Percentiles rank a stretch among this genome's conserved stretches.
Conservation (phyloP, 2,329 filamentous ascomycete genomes). For the Pestalotiopsis sp. region DNA sequence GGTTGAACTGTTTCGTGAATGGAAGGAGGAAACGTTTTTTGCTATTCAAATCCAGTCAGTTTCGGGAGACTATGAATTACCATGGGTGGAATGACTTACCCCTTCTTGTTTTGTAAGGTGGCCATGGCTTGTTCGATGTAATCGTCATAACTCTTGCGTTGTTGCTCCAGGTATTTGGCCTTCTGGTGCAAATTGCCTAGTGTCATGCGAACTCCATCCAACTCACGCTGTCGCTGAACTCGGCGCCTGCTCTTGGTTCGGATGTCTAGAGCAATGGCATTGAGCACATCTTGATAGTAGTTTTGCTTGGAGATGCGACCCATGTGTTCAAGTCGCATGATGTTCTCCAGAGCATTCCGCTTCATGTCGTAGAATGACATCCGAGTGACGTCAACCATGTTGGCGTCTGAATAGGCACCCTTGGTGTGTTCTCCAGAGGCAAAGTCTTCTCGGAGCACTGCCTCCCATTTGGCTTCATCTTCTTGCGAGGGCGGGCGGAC, state of each 20-base stretch:
- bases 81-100: conserved; percentile 49
- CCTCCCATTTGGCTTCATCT: conserved; percentile 87
- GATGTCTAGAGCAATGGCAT: conserved; percentile 95
- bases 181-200: conserved; percentile 79
- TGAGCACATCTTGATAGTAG: conserved; percentile 96
- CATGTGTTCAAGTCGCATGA: conserved; percentile 83
- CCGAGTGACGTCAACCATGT: conserved; percentile 85
- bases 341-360: conserved; percentile 89
- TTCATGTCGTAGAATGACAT: conserved; percentile 94
- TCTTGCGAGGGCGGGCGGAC: conserved; percentile 85
- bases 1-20: conserved; percentile 98
- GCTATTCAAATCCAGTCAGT: conserved; percentile 62
- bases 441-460: conserved; percentile 82
- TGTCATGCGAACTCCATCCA: conserved; percentile 81
- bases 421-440: conserved; percentile 67
- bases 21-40: conserved; percentile 94
- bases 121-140: conserved; percentile 99
- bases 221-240: conserved; percentile 86
- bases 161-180: conserved; percentile 88
- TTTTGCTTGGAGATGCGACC: conserved; percentile 90
- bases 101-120: conserved; percentile 95
- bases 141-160: conserved; percentile 97
- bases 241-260: conserved; percentile 93
- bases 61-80: neutral
- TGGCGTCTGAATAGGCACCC: conserved; percentile 87